Evolutionary conservation across 2,329 filamentous ascomycete species (phyloP), one percentile per base, ranked within the genome.

Genomic region (Fusarium sp.): DNA sequence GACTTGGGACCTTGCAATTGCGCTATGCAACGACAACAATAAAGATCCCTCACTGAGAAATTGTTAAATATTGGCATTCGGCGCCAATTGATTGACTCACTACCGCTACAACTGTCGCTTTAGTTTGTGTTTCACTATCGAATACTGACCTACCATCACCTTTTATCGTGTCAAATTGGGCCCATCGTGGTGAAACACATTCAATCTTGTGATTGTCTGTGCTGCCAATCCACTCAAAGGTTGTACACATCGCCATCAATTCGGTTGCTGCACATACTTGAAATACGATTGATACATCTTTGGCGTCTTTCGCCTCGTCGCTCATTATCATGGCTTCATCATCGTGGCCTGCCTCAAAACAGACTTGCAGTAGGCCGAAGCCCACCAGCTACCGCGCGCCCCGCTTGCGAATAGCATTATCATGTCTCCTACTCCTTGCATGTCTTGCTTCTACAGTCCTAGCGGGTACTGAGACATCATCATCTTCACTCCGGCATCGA

Each of bases 181-280:
- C 54, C 68, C 72, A 71, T 75, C 61, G 68, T 66, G 65, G 73
- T 77, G 75, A 77, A 76, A 77, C 75, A 74, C 71, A 72, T 59
- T 55, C 65, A 72, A 73, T 75, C 49, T 70, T 64, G 72, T 60
- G 61, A 36, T 61, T 62, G 64, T 45, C 61, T 62, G 42, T 71
- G 65, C 50, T 54, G 63, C 44, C 62, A 59, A 64, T 63, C 56
- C 57, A 61, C 45, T 61, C n/a, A 25, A 52, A 50, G 36, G 45
- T 57, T 61, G 47, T 61, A 58, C 57, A 62, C 65, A 61, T 36
- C 50, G 52, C 39, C 41, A 49, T 29, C 35, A 18, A 42, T 57
- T 38, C 25, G 44, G 18, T 36, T 39, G 36, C 35, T 57, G 36
- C 49, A 47, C 20, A 45, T 38, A 47, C 25, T 46, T 54, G 41